Conservation (phyloP, 768 basidiomycete genomes). For the Lentinula aciculospora region DNA sequence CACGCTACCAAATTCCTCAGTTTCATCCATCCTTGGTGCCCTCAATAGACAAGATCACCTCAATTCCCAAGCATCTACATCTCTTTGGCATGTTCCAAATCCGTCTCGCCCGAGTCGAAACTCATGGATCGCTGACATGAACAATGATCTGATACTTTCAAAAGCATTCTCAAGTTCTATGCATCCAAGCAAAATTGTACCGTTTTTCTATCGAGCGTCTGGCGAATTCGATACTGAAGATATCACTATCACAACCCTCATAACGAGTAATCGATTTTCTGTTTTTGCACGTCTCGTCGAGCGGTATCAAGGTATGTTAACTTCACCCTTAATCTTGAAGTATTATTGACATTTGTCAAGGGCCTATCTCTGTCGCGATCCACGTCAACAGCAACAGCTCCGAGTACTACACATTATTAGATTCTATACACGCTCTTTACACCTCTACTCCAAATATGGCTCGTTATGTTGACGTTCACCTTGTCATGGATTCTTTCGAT, state of each 20-base stretch:
- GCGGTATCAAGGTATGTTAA: conserved; percentile 60
- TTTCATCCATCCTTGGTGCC: conserved; percentile 14
- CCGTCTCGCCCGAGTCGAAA: background rate
- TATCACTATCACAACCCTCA: conserved; percentile 80
- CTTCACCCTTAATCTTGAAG: background rate
- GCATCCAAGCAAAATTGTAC: conserved; percentile 71
- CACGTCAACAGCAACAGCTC: conserved; percentile 55
- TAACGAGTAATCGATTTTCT: conserved; percentile 73
- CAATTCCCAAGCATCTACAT: conserved; percentile 10
- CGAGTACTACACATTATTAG: conserved; percentile 41
- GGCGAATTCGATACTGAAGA: conserved; percentile 53
- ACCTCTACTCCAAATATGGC: conserved; percentile 60
- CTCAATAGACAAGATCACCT: background rate
- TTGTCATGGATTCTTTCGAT: conserved; percentile 76
- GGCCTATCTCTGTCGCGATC: conserved; percentile 81
- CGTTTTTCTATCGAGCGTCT: conserved; percentile 74
- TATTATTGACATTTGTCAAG: conserved; percentile 25
- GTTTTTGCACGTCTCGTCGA: conserved; percentile 69
- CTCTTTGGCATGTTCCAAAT: conserved; percentile 10
- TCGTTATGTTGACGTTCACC: conserved; percentile 75
- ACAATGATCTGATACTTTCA: conserved; percentile 52
- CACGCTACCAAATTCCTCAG: conserved; percentile 11
- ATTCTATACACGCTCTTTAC: conserved; percentile 63
- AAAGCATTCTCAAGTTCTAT: conserved; percentile 67
- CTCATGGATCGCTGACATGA: conserved; percentile 26